Base-by-base conservation (phyloP, 768 basidiomycete genomes). In the Mycena rebaudengoi region DNA sequence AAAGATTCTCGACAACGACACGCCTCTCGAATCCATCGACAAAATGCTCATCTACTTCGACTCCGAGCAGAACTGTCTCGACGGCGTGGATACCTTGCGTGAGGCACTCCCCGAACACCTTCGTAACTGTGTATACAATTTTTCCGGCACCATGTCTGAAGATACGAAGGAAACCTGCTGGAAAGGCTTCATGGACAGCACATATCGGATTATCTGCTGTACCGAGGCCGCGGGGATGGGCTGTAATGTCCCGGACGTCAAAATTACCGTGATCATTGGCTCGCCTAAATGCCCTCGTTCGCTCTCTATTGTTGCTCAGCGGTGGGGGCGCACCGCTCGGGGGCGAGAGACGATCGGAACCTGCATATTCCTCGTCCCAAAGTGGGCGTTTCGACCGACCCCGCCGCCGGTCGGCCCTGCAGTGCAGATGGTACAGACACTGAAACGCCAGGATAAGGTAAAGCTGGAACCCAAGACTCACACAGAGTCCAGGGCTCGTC, bases 181-280 rank as follows among this genome's bases (percentile, higher is more conserved):
- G 74, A 41, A 62, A 3, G 35, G 39, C 13, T 73, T 74, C 41
- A 10, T 39, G 37, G 10, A 28, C 3, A 70, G 72, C 7, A 25
- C 21, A 0, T 55, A 56, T 16, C 65, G 69, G 16, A 70, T 76
- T 30, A 52, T 76, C 11, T 72, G 70, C 40, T 71, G 69, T 12
- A 76, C 74, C 13, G 75, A 76, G 64, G 75, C 75, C 12, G 75
- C 75, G 5, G 74, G 74, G 14, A 76, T 76, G 74, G 75, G 75
- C 6, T 76, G 75, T 44, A 74, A 74, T 55, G 64, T 75, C n/a
- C 52, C 68, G 2, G 69, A 75, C 59, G 50, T 76, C 37, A 25
- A 71, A 35, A 63, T 62, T 41, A 65, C 68, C 14, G 60, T 70
- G 1, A 48, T 68, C 14, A 71, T 74, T 56, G 70, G 65, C 3